Percentiles rank a stretch among this genome's conserved stretches.
Evolutionary conservation across 2,329 filamentous ascomycete genomes (phyloP).

Genomic region (Didymella segeticola): DNA sequence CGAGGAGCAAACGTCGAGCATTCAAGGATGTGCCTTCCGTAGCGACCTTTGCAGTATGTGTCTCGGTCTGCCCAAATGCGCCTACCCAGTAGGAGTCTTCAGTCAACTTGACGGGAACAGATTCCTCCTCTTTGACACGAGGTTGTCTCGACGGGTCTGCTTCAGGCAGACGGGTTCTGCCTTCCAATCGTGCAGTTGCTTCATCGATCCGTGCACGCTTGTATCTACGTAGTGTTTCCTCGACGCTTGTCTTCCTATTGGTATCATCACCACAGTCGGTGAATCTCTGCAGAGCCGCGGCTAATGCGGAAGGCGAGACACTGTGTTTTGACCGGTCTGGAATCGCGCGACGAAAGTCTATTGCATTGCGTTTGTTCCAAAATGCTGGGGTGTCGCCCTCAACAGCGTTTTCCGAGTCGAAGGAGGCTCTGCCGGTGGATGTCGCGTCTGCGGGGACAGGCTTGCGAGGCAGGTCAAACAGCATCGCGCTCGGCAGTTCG

Average conservation of each 20-base stretch:
- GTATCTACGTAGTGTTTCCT: background rate
- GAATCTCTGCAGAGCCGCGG: background rate
- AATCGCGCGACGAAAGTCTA: background rate
- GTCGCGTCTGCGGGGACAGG: background rate
- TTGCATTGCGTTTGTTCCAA: background rate
- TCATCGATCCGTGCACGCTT: slow-evolving; percentile 10
- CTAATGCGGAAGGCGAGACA: slow-evolving; percentile 4
- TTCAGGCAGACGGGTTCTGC: background rate
- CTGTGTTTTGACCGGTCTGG: slow-evolving; percentile 6
- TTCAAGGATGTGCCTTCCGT: background rate
- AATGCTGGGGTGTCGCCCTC: background rate
- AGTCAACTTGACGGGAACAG: background rate
- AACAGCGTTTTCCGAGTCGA: background rate
- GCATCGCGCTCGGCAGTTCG: slow-evolving; percentile 25
- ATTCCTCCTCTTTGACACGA: background rate
- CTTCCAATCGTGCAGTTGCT: background rate
- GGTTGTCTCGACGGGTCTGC: background rate
- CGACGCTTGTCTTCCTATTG: background rate
- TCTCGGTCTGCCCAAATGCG: background rate
- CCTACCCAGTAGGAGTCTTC: slow-evolving; percentile 7
- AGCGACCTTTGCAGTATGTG: background rate
- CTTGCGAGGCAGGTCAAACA: slow-evolving; percentile 19
- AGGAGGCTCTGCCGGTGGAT: background rate
- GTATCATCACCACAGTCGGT: background rate
- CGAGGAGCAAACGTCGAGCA: slow-evolving; percentile 1